phyloP scores from a whole-genome alignment of 1,284 basidiomycete genomes.

The Coniferiporia sulphurascens region DNA sequence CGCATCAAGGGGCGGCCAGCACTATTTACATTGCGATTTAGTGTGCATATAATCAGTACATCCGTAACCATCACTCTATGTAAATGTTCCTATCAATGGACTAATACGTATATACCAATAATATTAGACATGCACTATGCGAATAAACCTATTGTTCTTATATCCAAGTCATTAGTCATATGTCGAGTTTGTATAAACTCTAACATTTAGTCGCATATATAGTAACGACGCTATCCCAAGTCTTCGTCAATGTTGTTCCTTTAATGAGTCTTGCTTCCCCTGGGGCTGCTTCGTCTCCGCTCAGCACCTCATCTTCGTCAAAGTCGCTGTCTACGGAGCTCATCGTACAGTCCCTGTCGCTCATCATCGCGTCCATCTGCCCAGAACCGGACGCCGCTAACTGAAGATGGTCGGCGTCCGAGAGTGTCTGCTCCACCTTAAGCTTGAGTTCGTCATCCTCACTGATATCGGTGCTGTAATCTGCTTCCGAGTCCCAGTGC shows the following conservation, averaged over 20 bases:
- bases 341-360: neutral
- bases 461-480: neutral
- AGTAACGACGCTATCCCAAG: neutral
- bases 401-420: neutral
- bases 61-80: no score
- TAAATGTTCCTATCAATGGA: no score
- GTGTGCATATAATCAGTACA: no score
- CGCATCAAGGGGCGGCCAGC: no score
- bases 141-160: no score
- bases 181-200: no score
- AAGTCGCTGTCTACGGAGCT: conserved; percentile 22
- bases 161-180: no score
- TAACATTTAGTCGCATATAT: neutral
- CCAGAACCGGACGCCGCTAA: neutral
- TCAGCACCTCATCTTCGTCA: conserved; percentile 21
- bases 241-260: neutral
- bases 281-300: conserved; percentile 22
- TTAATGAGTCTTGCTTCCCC: neutral
- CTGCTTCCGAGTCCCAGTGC: neutral
- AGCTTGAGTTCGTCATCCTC: neutral
- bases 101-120: no score
- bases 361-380: neutral
- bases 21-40: no score
- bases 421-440: neutral
- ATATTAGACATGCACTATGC: no score